phyloP scores from a whole-genome alignment of 2,329 filamentous ascomycete genomes.

The Fusarium pseudocircinatum region DNA sequence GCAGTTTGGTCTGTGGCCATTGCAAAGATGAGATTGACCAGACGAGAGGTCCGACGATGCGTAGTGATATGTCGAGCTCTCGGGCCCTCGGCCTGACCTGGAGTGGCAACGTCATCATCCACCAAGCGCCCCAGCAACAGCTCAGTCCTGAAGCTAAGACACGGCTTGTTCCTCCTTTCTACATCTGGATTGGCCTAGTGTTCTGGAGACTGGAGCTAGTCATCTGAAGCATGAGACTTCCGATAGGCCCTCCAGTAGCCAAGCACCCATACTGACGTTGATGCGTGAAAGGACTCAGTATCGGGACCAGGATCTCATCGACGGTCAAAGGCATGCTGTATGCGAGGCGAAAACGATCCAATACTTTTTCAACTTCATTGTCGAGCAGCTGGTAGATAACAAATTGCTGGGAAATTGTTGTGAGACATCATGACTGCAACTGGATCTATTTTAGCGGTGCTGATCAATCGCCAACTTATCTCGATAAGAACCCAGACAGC shows the following conservation, averaged over 20 bases:
- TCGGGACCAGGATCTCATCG: not conserved
- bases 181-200: not conserved
- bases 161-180: not conserved
- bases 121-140: not conserved
- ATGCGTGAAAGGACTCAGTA: not conserved
- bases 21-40: accelerated
- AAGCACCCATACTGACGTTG: not conserved
- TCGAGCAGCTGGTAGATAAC: not conserved
- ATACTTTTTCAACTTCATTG: not conserved
- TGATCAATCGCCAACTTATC: not conserved
- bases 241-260: not conserved
- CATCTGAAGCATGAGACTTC: not conserved
- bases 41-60: too few relatives aligned
- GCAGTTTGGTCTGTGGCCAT: accelerated
- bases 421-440: not conserved
- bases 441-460: not conserved
- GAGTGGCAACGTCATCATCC: not conserved
- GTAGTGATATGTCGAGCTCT: not conserved
- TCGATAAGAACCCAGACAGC: not conserved
- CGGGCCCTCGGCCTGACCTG: not conserved
- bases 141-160: not conserved
- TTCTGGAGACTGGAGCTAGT: not conserved
- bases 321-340: too few relatives aligned
- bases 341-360: too few relatives aligned
- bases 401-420: not conserved